phyloP scores from a whole-genome alignment of 2,329 filamentous ascomycete genomes.

The Meredithiella fracta region DNA sequence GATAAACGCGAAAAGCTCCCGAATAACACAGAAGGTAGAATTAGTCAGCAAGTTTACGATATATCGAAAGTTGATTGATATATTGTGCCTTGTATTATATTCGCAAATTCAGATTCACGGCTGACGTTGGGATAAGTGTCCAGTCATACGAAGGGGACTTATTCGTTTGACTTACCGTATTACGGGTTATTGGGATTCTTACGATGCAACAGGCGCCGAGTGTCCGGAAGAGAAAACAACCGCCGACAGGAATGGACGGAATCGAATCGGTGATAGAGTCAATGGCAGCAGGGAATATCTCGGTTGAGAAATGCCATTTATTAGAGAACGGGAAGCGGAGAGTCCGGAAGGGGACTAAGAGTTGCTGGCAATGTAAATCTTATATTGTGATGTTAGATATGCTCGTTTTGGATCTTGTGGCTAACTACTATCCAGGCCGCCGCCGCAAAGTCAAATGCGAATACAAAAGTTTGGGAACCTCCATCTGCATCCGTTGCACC shows the following conservation, averaged over 20 bases:
- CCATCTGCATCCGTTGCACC: slow-evolving; percentile 30
- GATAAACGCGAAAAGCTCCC: too few species aligned
- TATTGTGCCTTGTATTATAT: too few species aligned
- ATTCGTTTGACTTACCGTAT: too few species aligned
- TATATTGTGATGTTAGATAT: too few species aligned
- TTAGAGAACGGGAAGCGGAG: slow-evolving; percentile 12
- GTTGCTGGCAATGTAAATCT: slow-evolving; percentile 46
- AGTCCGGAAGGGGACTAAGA: slow-evolving; percentile 39
- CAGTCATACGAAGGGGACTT: too few species aligned
- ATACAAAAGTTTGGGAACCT: slow-evolving; percentile 25
- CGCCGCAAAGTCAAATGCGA: slow-evolving; percentile 38
- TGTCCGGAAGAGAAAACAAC: slow-evolving; percentile 10
- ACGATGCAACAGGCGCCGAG: slow-evolving; percentile 3
- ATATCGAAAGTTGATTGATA: too few species aligned
- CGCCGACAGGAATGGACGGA: slow-evolving; percentile 4
- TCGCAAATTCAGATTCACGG: too few species aligned
- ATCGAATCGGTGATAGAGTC: not conserved
- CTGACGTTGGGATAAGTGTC: too few species aligned
- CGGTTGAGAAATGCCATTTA: not conserved
- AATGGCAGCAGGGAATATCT: not conserved
- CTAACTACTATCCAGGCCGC: slow-evolving; percentile 17
- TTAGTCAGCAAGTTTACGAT: too few species aligned
- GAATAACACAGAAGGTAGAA: too few species aligned
- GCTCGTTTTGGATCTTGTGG: too few species aligned
- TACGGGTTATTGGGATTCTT: not conserved